Base-by-base conservation (phyloP, 129 eudicot species). In the Sambucus nigra region DNA sequence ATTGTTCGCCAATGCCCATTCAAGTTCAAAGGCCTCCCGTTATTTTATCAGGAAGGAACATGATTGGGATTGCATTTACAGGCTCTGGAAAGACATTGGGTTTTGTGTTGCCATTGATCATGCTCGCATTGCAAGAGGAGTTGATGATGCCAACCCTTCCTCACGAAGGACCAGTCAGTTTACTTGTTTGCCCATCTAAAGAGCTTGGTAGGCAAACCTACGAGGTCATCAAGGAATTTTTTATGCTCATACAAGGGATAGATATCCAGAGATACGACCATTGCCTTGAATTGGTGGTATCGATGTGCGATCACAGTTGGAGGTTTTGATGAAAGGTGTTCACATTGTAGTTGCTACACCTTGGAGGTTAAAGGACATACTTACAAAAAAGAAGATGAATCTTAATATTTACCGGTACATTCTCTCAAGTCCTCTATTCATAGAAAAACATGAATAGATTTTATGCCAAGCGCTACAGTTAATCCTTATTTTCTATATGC, bases 331-430 rank as follows among this genome's bases (percentile, higher is more conserved):
- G 53, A 80, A 45, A 69, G 91, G 96, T 40, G 94, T 88, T 8
- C 96, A 88, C 57, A 83, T 83, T n/a, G 96, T 88, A 3, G 94
- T 88, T 69, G 96, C 94, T 39, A 83, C 94, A 46, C 94, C 96
- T 35, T 94, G 94, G 8, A 74, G 96, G 64, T 67, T 88, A 42
- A 88, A 88, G 75, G 96, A 88, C 51, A 19, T 80, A 71, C 78
- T 88, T 46, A 87, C 91, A 19, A 83, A 88, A 69, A 87, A 83
- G 70, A 87, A 62, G 60, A 85, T 80, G 92, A 81, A 69, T 54
- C 86, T 80, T 51, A 85, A 87, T 25, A 61, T 63, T 65, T 87
- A 88, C 80, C 52, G 94, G 94, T 82, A 78, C 49, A 41, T 1
- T 20, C 50, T 70, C 21, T 13, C 12, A 22, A 44, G 33, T 5